Evolutionary conservation across 2,329 filamentous ascomycete genomes (phyloP).

Genomic region (Coniella vitis): DNA sequence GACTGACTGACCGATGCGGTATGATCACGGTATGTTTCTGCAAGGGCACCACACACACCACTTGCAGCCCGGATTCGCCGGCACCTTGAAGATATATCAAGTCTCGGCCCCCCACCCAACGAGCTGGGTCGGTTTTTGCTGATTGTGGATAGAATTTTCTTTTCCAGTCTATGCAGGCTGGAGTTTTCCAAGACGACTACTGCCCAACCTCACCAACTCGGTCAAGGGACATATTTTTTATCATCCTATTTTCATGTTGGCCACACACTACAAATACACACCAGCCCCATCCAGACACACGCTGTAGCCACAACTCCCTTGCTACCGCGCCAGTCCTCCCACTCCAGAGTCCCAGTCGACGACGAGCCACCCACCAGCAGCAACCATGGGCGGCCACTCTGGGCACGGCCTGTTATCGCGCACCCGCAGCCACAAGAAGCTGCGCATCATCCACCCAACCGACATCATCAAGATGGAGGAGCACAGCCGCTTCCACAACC

Average conservation of each 20-base stretch:
- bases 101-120: constrained; percentile 6
- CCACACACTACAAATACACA: not conserved
- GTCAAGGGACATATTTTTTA: not conserved
- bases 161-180: not conserved
- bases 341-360: no score
- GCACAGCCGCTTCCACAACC: not conserved
- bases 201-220: constrained; percentile 1
- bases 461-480: constrained; percentile 6
- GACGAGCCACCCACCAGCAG: no score
- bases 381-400: constrained; percentile 11
- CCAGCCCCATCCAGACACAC: no score
- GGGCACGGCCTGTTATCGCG: constrained; percentile 13
- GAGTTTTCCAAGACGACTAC: no score
- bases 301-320: no score
- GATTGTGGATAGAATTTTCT: not conserved
- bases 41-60: constrained; percentile 7
- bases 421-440: constrained; percentile 14
- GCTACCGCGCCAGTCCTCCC: not conserved
- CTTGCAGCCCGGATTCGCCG: constrained; percentile 13
- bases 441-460: constrained; percentile 7
- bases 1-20: no score
- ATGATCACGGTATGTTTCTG: constrained; percentile 4
- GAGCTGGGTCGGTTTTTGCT: not conserved
- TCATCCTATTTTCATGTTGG: no score
- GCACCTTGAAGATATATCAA: constrained; percentile 15